Evolutionary conservation across 2,329 filamentous ascomycete genomes (phyloP).

Genomic region (Penicillium digitatum): DNA sequence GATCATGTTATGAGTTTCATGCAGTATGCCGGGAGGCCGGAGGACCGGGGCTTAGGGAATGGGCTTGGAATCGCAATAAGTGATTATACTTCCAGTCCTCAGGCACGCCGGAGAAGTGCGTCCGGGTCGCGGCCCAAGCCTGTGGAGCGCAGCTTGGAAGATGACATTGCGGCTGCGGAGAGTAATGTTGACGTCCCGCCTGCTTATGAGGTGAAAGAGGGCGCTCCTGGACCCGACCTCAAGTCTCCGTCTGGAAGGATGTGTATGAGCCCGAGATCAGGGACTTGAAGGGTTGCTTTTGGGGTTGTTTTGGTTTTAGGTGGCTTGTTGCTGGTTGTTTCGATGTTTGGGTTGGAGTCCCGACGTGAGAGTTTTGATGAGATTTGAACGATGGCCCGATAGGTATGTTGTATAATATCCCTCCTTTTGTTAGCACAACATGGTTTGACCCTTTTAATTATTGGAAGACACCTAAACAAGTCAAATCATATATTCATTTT

Average conservation of each 20-base stretch:
- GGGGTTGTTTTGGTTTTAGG: not conserved
- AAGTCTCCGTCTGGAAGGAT: conserved; percentile 15
- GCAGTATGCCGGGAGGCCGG: conserved; percentile 14
- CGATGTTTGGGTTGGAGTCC: not conserved
- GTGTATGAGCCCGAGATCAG: not conserved
- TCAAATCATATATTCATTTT: conserved; percentile 17
- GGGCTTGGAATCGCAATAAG: not conserved
- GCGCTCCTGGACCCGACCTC: not conserved
- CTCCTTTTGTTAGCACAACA: not conserved
- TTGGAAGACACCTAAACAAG: not conserved
- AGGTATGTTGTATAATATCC: conserved; percentile 1
- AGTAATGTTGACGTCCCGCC: conserved; percentile 8
- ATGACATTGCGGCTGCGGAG: not conserved
- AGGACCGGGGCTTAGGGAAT: not conserved
- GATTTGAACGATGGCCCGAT: not conserved
- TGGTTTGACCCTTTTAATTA: not conserved
- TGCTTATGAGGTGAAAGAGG: conserved; percentile 13
- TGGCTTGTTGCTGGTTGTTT: not conserved
- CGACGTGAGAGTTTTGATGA: not conserved
- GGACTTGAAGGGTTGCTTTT: not conserved
- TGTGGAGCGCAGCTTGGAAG: not conserved
- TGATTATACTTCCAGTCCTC: not conserved
- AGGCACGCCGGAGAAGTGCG: not conserved
- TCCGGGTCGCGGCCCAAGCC: not conserved
- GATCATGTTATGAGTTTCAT: conserved; percentile 31